phyloP scores from a whole-genome alignment of 208 protist species.

The Leishmania arabica region DNA sequence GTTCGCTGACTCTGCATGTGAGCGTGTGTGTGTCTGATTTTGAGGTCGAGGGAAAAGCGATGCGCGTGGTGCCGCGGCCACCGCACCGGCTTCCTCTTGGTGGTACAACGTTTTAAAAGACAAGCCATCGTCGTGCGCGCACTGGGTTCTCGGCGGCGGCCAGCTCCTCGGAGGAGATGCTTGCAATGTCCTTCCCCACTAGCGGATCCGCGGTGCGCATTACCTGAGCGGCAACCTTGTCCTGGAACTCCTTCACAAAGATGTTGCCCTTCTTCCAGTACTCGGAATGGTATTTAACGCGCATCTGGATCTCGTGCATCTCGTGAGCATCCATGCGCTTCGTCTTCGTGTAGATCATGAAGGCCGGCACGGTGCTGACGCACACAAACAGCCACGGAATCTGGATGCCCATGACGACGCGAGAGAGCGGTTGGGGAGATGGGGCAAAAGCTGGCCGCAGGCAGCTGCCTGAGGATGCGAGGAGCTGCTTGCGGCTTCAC shows the following conservation, averaged over 20 bases:
- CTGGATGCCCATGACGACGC: slow-evolving; percentile 31
- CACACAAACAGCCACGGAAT: slow-evolving; percentile 76
- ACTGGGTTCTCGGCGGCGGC: slow-evolving; percentile 1
- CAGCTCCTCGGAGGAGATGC: slow-evolving; percentile 26
- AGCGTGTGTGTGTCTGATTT: neutral
- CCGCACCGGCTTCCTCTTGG: too few relatives aligned
- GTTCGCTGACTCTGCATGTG: neutral
- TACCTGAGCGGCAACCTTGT: slow-evolving; percentile 32
- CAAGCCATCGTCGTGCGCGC: slow-evolving; percentile 8
- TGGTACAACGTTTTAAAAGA: slow-evolving; percentile 6
- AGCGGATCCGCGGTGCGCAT: slow-evolving; percentile 39
- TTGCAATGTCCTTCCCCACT: slow-evolving; percentile 38
- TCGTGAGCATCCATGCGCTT: slow-evolving; percentile 79
- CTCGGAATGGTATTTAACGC: slow-evolving; percentile 77
- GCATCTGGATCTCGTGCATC: slow-evolving; percentile 85
- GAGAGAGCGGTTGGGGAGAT: neutral
- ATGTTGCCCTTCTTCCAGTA: slow-evolving; percentile 76
- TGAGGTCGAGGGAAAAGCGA: neutral
- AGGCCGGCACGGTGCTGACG: slow-evolving; percentile 55
- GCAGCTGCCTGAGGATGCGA: neutral
- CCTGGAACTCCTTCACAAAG: slow-evolving; percentile 44
- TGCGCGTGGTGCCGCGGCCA: neutral
- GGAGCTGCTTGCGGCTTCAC: neutral
- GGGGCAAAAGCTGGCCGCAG: neutral
- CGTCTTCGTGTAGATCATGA: slow-evolving; percentile 76